Base-by-base conservation (phyloP, 2,329 filamentous ascomycete species). In the Atkinsonella texensis region DNA sequence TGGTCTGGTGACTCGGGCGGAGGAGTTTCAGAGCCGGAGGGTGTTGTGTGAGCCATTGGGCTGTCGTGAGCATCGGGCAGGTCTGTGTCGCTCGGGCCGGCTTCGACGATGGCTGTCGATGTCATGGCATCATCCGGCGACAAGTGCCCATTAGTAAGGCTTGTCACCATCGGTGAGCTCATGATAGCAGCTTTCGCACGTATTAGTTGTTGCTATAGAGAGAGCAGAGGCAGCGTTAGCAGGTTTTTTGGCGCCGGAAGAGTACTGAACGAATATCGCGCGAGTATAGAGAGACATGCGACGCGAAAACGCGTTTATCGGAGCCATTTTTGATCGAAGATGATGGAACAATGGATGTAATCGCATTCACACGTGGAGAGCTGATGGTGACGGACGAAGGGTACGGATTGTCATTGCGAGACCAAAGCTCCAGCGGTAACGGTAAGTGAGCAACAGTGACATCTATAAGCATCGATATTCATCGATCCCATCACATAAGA, bases 61-160 rank as follows among this genome's bases (percentile, higher is more conserved):
- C 72, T 75, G 61, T 85, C 79, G 63, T 79, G 77, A 59, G 79
- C 74, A 62, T 94, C 85, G 61, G 87, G 89, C 54, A 85, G 75
- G 60, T 89, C 87, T 74, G 82, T 88, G 60, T 89, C 87, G 69
- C 57, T 60, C 52, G 50, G 58, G 47, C 54, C 57, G 45, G 57
- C 59, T 47, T 66, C 68, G 55, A 68, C 66, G 56, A 69, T 65
- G 48, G 68, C 60, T 54, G 65, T 62, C 51, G 68, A 65, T 50
- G 63, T 64, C 53, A 63, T 68, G 58, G 74, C 69, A 59, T 74
- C 72, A 57, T 74, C 68, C 59, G 79, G 76, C 64, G 79, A 79
- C 60, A 73, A 64, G 68, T 83, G 78, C 64, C 84, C 85, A 70
- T 89, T 87, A 62, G 77, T 74, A 63, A 81, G 74, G 70, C 79